Evolutionary conservation across 1,139 yeast genomes (phyloP).

Genomic region (Hyphopichia wangnamkhiaoensis): DNA sequence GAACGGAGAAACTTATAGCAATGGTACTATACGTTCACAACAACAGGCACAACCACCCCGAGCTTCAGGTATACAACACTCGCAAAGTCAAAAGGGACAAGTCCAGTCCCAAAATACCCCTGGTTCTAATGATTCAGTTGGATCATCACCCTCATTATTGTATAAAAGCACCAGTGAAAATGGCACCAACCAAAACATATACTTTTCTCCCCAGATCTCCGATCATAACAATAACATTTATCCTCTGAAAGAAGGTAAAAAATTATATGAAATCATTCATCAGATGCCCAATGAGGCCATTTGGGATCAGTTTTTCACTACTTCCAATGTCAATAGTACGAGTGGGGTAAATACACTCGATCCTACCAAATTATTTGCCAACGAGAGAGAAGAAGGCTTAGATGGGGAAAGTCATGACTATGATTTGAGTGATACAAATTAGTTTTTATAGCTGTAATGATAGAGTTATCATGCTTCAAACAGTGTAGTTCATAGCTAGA

Average conservation of each 20-base stretch:
- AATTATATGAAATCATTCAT: constrained; percentile 60
- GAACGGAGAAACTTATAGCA: not conserved
- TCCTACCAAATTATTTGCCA: not conserved
- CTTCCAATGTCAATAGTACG: not conserved
- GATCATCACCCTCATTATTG: constrained; percentile 4
- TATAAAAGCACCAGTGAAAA: not conserved
- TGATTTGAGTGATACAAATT: too few species aligned
- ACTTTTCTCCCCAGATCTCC: constrained; percentile 1
- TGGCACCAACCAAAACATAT: constrained; percentile 1
- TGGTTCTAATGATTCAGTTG: constrained; percentile 5
- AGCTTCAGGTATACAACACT: too few species aligned
- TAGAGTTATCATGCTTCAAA: not conserved
- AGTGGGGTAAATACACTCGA: not conserved
- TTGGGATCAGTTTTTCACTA: constrained; percentile 75
- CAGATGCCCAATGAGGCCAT: constrained; percentile 70
- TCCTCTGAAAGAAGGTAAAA: constrained; percentile 53
- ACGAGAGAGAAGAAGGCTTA: not conserved
- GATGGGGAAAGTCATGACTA: not conserved
- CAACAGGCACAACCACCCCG: too few species aligned
- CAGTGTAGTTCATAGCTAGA: too few species aligned
- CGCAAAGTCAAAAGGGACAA: too few species aligned
- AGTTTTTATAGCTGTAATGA: too few species aligned
- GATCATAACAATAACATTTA: not conserved
- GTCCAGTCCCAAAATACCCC: constrained; percentile 3
- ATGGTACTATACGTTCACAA: too few species aligned